A percentile compares a stretch with the other conserved stretches of the same genome.
phyloP scores from a whole-genome alignment of 2,329 filamentous ascomycete genomes.

The Pseudopithomyces chartarum region DNA sequence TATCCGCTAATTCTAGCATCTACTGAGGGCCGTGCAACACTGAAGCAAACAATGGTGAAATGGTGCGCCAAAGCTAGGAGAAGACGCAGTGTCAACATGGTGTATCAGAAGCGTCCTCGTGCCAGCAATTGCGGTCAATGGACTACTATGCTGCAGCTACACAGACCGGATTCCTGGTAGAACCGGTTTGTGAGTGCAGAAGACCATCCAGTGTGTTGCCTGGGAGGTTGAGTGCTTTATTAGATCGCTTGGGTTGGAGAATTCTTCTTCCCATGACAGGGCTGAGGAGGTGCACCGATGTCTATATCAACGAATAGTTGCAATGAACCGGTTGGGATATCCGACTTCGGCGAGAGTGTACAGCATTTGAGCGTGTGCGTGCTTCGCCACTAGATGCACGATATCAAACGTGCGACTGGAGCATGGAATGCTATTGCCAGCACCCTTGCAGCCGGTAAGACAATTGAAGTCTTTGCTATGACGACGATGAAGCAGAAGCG shows the following conservation, averaged over 20 bases:
- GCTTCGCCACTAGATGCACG: neutral
- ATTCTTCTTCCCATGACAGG: too few relatives aligned
- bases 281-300: too few relatives aligned
- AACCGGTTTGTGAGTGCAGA: too few relatives aligned
- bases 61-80: neutral
- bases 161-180: too few relatives aligned
- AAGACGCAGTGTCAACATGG: neutral
- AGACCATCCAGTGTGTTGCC: too few relatives aligned
- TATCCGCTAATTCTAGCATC: neutral
- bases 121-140: neutral
- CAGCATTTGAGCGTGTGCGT: too few relatives aligned
- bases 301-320: too few relatives aligned
- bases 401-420: neutral
- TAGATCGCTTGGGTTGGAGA: too few relatives aligned
- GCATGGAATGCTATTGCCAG: neutral
- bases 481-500: neutral
- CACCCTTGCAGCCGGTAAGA: neutral
- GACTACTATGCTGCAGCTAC: too few relatives aligned
- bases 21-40: neutral
- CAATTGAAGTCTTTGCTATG: neutral
- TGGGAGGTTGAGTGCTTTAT: too few relatives aligned
- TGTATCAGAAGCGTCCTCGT: neutral
- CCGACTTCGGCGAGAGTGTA: too few relatives aligned
- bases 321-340: too few relatives aligned
- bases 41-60: constrained; percentile 4